These are phyloP conservation scores for Suhomyces kilbournensis DNA, from an alignment of 805 yeast genomes.

Conservation along the genomic window DNA sequence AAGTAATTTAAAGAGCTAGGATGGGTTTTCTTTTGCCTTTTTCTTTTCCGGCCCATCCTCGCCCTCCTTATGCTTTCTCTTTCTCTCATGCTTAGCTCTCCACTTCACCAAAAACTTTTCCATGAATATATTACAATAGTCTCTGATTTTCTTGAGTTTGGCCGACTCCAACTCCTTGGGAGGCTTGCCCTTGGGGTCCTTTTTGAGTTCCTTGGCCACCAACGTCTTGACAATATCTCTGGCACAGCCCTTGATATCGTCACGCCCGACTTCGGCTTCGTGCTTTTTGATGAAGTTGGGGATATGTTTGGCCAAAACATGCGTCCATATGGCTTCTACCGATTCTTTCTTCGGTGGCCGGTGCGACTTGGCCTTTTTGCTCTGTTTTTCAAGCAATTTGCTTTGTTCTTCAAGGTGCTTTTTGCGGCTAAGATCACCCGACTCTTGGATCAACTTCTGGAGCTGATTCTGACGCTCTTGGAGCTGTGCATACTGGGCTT, in stretches of 20 bases:
- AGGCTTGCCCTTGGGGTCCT: constrained; percentile 40
- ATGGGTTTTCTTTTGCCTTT: constrained; percentile 1
- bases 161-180: constrained; percentile 60
- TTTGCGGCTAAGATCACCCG: constrained; percentile 16
- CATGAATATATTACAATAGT: constrained; percentile 63
- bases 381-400: background rate
- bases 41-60: constrained; percentile 3
- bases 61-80: constrained; percentile 2
- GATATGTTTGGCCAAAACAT: constrained; percentile 64
- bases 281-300: constrained; percentile 76
- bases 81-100: constrained; percentile 34
- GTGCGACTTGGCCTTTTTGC: background rate
- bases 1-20: too few relatives aligned
- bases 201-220: constrained; percentile 63
- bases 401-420: constrained; percentile 27
- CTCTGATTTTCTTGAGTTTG: constrained; percentile 66
- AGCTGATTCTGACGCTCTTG: constrained; percentile 33
- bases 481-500: constrained; percentile 30
- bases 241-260: constrained; percentile 71
- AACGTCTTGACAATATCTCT: constrained; percentile 70
- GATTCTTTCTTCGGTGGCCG: constrained; percentile 1
- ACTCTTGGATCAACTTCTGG: constrained; percentile 34
- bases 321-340: constrained; percentile 39
- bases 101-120: constrained; percentile 55
- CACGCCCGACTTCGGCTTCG: constrained; percentile 66